phyloP scores from a whole-genome alignment of 495 filamentous ascomycete species.

The Penicillium taxi region DNA sequence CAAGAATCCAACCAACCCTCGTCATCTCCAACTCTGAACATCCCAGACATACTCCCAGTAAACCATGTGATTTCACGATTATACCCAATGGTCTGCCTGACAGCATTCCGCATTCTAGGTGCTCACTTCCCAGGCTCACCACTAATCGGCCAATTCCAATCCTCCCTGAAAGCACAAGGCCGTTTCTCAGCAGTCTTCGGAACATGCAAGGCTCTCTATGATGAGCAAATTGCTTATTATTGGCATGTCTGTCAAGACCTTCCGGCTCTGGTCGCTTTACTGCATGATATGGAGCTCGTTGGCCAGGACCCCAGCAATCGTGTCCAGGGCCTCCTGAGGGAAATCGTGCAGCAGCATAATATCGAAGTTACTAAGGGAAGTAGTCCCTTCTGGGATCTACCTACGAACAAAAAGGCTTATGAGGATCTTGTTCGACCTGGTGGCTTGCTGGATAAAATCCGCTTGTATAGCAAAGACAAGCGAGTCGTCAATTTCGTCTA shows the following conservation, averaged over 20 bases:
- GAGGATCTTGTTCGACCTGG: slow-evolving; percentile 19
- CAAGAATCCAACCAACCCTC: not conserved
- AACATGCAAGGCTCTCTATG: slow-evolving; percentile 64
- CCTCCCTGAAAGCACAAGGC: slow-evolving; percentile 63
- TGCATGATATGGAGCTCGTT: slow-evolving; percentile 69
- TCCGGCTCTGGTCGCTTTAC: slow-evolving; percentile 48
- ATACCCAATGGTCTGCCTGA: slow-evolving; percentile 58
- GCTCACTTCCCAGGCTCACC: slow-evolving; percentile 52
- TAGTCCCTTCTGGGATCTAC: slow-evolving; percentile 35
- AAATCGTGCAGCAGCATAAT: slow-evolving; percentile 20
- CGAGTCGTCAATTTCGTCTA: no score
- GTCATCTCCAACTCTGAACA: slow-evolving; percentile 14
- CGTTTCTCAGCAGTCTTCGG: slow-evolving; percentile 64
- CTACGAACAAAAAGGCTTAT: slow-evolving; percentile 27
- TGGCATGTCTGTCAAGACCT: slow-evolving; percentile 59
- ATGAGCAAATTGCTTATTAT: slow-evolving; percentile 56
- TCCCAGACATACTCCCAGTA: slow-evolving; percentile 30
- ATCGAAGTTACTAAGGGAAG: slow-evolving; percentile 10
- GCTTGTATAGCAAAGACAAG: no score
- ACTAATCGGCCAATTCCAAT: slow-evolving; percentile 55
- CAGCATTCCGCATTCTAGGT: slow-evolving; percentile 57
- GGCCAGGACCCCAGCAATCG: slow-evolving; percentile 54
- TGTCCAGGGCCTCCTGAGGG: slow-evolving; percentile 45
- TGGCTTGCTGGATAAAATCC: slow-evolving; percentile 31
- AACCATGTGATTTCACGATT: slow-evolving; percentile 54